Conservation (phyloP, 2,329 filamentous ascomycete species). For the Penicillium verrucosum region DNA sequence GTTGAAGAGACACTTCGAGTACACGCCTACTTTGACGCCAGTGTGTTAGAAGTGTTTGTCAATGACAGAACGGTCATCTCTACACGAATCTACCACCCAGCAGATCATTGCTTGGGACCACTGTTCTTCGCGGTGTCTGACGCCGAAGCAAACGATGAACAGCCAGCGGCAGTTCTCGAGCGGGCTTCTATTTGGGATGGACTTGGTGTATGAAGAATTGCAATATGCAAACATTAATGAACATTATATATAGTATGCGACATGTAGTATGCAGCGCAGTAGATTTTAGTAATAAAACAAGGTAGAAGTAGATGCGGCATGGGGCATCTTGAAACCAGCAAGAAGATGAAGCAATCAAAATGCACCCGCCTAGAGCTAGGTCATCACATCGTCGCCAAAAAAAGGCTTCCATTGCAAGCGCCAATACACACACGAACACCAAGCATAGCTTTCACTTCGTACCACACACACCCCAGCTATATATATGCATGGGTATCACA, state of each 20-base stretch:
- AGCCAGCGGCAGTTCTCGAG: slow-evolving; percentile 13
- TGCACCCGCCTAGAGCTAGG: slow-evolving; percentile 10
- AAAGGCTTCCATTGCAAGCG: not conserved
- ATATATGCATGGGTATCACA: slow-evolving; percentile 30
- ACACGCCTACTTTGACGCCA: slow-evolving; percentile 43
- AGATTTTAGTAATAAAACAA: slow-evolving; percentile 7
- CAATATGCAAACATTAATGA: slow-evolving; percentile 1
- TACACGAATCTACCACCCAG: slow-evolving; percentile 36
- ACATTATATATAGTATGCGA: not conserved
- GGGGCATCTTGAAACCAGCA: slow-evolving; percentile 1
- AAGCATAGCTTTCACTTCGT: not conserved
- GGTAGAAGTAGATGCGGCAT: not conserved
- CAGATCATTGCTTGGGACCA: slow-evolving; percentile 12
- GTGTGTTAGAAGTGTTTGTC: slow-evolving; percentile 47
- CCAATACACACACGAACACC: not conserved
- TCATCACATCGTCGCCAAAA: slow-evolving; percentile 21
- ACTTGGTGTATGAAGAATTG: slow-evolving; percentile 8
- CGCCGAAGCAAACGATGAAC: not conserved
- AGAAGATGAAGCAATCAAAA: slow-evolving; percentile 2
- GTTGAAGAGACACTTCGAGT: slow-evolving; percentile 40
- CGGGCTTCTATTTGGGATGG: slow-evolving; percentile 27
- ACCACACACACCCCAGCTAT: slow-evolving; percentile 17
- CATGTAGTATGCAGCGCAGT: not conserved
- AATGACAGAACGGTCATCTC: slow-evolving; percentile 45
- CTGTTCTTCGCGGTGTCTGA: slow-evolving; percentile 24